phyloP scores from a whole-genome alignment of 352 stramenopile species.

The Phytophthora idaei region DNA sequence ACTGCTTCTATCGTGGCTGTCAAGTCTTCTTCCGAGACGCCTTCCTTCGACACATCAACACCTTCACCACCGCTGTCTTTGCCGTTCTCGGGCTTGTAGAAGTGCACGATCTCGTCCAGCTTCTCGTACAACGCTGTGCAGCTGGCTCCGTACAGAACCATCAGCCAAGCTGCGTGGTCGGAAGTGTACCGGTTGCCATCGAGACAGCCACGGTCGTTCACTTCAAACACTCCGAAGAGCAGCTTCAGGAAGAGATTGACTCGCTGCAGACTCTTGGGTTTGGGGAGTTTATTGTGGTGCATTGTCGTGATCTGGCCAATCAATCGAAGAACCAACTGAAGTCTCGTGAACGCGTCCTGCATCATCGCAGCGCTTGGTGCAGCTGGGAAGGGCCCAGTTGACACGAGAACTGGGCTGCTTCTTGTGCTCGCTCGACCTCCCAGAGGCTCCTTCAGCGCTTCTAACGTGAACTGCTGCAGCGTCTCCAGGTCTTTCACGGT shows the following conservation, averaged over 20 bases:
- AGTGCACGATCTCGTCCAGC: conserved; percentile 78
- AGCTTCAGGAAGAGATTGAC: conserved; percentile 60
- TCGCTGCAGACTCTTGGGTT: conserved; percentile 52
- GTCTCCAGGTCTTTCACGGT: conserved; percentile 56
- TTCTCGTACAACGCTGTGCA: conserved; percentile 86
- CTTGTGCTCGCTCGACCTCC: conserved; percentile 7
- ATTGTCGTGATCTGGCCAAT: conserved; percentile 72
- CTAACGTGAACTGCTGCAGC: conserved; percentile 61
- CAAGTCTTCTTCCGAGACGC: conserved; percentile 63
- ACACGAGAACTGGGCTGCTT: conserved; percentile 5
- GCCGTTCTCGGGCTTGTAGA: conserved; percentile 49
- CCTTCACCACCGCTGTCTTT: conserved; percentile 18
- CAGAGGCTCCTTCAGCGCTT: conserved; percentile 66
- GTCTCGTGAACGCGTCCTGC: conserved; percentile 77
- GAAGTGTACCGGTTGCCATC: conserved; percentile 40
- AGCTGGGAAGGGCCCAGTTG: conserved; percentile 43
- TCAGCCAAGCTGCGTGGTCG: conserved; percentile 59
- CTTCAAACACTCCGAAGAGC: conserved; percentile 66
- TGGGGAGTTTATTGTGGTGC: conserved; percentile 54
- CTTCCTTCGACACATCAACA: conserved; percentile 14
- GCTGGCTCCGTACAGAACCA: conserved; percentile 70
- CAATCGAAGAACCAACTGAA: conserved; percentile 71
- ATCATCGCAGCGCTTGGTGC: conserved; percentile 58
- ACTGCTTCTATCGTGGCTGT: conserved; percentile 65
- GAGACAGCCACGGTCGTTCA: conserved; percentile 56